Evolutionary conservation across 306 rosid species (phyloP), one percentile per base, ranked within the genome.

Genomic region (Medicago lupulina): DNA sequence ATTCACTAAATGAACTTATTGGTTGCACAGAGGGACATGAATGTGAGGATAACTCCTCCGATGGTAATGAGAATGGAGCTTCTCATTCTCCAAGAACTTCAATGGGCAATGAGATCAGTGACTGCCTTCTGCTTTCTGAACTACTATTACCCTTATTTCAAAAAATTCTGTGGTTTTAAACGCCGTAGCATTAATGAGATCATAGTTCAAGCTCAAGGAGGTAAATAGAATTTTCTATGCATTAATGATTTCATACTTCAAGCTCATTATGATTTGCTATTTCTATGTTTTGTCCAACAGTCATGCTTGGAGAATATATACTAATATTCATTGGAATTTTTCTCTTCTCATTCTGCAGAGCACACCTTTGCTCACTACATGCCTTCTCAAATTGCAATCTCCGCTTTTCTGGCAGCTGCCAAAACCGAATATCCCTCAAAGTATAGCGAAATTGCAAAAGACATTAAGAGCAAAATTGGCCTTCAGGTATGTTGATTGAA

Each of bases 141-240:
- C 19, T 0, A 80, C 66, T 74, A 46, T 60, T 67, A 74, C 17
- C 65, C 41, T 44, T 6, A 0, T 16, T 74, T 67, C 9, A 59
- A 6, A 38, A 1, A 0, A 1, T 2, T 23, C 0, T 69, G 83
- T 13, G 76, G 80, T 16, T 74, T 80, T 63, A 74, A 36, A 40
- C 72, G 71, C 3, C 76, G 66, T 43, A 19, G 31, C 21, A 80
- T 74, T 6, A 59, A 74, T 74, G 71, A 74, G 51, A 80, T 74
- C 65, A 68, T 80, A 40, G 76, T 80, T 51, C 76, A 80, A 10
- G 44, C 80, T 59, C 76, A 67, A 58, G 80, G 75, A 47, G 84
- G 80, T 74, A 47, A 67, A 12, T 9, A 59, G 4, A 59, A 59
- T 46, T 53, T 70, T 9, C 16, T 49, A 18, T 4, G 7, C 21